Base-by-base conservation (phyloP, 345 rosid species). In the Aquilaria malaccensis region DNA sequence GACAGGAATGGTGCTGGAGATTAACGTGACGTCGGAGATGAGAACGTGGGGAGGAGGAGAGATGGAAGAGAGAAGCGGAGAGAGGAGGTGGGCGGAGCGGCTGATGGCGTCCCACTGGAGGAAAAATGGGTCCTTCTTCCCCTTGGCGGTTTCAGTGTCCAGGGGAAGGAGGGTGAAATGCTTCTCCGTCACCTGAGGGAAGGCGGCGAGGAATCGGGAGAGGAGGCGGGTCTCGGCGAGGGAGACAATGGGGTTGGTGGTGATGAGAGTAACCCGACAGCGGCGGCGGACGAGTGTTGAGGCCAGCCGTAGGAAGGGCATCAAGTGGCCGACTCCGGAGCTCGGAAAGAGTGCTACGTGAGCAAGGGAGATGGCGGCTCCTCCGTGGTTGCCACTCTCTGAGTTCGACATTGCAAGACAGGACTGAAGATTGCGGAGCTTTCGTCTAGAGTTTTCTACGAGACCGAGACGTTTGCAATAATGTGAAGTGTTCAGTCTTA, bases 251-350 rank as follows among this genome's bases (percentile, higher is more conserved):
- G 81, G 77, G 11, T 56, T 68, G n/a, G 70, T 15, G 4, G 76
- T 75, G 50, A 80, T 63, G 45, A 77, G 65, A 15, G 81, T 74
- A 68, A 80, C 32, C 14, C 2, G 48, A 56, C 72, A 74, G 45
- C 49, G 14, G 13, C 59, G 73, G 59, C 30, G 45, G 37, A 57
- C 9, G 2, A 74, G 70, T 14, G 55, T 58, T 1, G 74, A 32
- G 6, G 78, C 80, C 1, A 80, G 74, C 2, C 80, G 62, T 50
- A 80, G 79, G 61, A 63, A 72, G 0, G 80, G 80, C 9, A 64
- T 66, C 43, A 75, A 62, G 55, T 80, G 81, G 32, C 80, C 81
- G 66, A 70, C 66, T 1, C 81, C 80, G 32, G 78, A 68, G 32
- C 58, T 56, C 1, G 76, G 72, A n/a, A 77, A 59, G 46, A 77